Conservation (phyloP, 2,329 filamentous ascomycete species). For the Aspergillus carbonarius region DNA sequence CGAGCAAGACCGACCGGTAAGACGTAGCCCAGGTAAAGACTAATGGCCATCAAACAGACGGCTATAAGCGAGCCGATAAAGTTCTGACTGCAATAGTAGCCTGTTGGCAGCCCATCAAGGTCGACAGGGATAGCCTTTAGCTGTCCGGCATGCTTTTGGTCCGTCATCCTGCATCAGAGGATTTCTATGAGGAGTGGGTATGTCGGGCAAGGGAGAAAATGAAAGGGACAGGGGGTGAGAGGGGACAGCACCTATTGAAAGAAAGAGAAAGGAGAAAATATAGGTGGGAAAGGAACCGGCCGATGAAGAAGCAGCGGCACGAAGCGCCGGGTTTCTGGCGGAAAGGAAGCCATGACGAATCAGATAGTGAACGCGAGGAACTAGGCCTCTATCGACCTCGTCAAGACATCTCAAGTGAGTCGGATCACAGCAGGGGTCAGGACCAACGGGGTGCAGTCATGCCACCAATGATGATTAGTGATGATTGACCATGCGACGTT, state of each 20-base stretch:
- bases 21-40: conserved; percentile 23
- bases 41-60: conserved; percentile 11
- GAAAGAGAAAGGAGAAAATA: background rate
- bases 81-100: conserved; percentile 2
- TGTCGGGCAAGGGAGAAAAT: background rate
- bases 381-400: background rate
- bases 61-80: conserved; percentile 2
- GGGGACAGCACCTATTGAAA: background rate
- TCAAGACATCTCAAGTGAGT: background rate
- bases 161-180: background rate
- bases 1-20: conserved; percentile 10
- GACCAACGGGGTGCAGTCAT: too few relatives aligned
- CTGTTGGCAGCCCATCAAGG: background rate
- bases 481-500: too few relatives aligned
- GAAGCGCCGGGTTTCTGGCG: background rate
- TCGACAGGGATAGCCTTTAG: background rate
- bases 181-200: background rate
- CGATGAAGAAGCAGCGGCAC: background rate
- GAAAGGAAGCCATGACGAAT: background rate
- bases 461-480: too few relatives aligned
- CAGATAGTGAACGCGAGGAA: background rate
- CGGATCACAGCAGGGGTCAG: too few relatives aligned
- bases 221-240: background rate
- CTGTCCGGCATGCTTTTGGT: background rate
- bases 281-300: background rate